Conservation (phyloP, 352 stramenopile genomes). For the Globisporangium uncinulatum region DNA sequence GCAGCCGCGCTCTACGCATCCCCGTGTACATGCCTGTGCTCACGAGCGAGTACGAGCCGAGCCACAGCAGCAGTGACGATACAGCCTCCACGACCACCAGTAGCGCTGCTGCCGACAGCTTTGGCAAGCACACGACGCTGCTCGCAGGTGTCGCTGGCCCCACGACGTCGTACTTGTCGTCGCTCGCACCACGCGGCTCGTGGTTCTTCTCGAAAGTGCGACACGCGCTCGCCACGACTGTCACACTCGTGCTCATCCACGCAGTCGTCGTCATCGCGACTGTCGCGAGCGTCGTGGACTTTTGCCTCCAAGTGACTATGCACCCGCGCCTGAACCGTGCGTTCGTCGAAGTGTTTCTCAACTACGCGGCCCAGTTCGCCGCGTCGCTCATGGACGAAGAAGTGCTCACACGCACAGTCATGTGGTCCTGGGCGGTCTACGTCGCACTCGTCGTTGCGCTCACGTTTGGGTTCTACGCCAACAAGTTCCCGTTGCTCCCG, state of each 20-base stretch:
- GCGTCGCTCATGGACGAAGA: conserved; percentile 55
- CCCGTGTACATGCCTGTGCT: conserved; percentile 63
- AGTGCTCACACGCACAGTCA: conserved; percentile 43
- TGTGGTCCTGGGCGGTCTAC: conserved; percentile 51
- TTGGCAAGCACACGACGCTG: conserved; percentile 46
- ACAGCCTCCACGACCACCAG: conserved; percentile 8
- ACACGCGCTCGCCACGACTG: conserved; percentile 1
- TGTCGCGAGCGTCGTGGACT: conserved; percentile 61
- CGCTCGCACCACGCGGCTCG: conserved; percentile 9
- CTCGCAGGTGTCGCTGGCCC: conserved; percentile 17
- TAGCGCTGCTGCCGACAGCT: conserved; percentile 11
- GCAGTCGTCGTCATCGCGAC: conserved; percentile 45
- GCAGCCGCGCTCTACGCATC: conserved; percentile 25
- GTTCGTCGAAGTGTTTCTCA: conserved; percentile 63
- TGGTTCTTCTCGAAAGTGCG: conserved; percentile 13
- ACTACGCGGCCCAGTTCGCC: conserved; percentile 58
- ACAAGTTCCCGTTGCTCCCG: conserved; percentile 42
- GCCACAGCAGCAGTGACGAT: not conserved
- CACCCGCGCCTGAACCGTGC: conserved; percentile 59
- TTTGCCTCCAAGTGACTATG: conserved; percentile 66
- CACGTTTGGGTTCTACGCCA: conserved; percentile 53
- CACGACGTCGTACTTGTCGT: conserved; percentile 23
- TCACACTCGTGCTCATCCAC: conserved; percentile 37
- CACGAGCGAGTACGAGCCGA: conserved; percentile 44
- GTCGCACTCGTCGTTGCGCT: conserved; percentile 31